phyloP scores from a whole-genome alignment of 208 protist genomes.

The Trypanosoma brucei region DNA sequence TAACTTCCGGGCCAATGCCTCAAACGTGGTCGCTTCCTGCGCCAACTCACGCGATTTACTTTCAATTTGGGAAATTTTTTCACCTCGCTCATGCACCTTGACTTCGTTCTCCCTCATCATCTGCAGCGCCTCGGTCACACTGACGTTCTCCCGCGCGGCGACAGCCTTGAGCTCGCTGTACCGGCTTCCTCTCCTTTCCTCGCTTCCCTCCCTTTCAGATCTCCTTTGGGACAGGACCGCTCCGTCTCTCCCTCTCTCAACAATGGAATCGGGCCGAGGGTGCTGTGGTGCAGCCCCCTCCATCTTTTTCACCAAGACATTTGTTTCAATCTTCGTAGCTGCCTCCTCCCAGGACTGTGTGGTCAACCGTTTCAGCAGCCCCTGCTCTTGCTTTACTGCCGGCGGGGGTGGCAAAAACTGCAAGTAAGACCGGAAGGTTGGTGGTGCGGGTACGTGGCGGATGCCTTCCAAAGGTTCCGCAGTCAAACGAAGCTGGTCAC shows the following conservation, averaged over 20 bases:
- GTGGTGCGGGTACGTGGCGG: constrained; percentile 40
- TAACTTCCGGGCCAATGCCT: constrained; percentile 57
- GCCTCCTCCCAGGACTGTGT: constrained; percentile 78
- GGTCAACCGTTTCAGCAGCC: constrained; percentile 83
- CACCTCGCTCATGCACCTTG: constrained; percentile 63
- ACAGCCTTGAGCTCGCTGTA: constrained; percentile 79
- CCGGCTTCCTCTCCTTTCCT: constrained; percentile 29
- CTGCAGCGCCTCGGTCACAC: constrained; percentile 67
- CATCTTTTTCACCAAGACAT: constrained; percentile 30
- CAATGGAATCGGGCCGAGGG: no score
- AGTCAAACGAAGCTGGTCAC: neutral
- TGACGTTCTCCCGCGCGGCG: constrained; percentile 72
- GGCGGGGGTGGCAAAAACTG: constrained; percentile 55
- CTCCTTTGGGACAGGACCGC: neutral
- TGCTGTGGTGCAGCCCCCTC: neutral
- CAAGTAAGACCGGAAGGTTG: constrained; percentile 58
- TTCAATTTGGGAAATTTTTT: constrained; percentile 54
- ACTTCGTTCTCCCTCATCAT: constrained; percentile 81
- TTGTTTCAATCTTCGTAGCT: constrained; percentile 58
- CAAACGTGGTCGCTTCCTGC: constrained; percentile 64
- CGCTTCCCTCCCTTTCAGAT: neutral
- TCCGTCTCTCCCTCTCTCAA: no score
- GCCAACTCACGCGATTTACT: constrained; percentile 64
- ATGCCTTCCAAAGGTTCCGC: constrained; percentile 19
- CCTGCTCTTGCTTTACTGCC: constrained; percentile 74